A percentile compares a stretch with the other conserved stretches of the same genome.
Conservation (phyloP, 1,139 yeast genomes). For the Saccharomyces hybrid region DNA sequence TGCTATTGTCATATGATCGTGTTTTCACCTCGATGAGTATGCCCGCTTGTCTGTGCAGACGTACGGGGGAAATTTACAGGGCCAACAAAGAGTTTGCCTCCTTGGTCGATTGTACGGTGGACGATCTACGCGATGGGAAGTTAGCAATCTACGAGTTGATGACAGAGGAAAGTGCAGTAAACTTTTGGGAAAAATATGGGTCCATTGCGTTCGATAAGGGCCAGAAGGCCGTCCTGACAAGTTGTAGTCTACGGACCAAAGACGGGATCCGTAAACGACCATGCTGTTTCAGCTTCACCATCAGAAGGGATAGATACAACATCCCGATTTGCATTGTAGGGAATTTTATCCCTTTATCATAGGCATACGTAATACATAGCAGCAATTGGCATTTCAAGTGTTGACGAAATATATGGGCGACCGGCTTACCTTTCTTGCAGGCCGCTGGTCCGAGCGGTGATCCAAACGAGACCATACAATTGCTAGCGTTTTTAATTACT, state of each 20-base stretch:
- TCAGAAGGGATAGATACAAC: slow-evolving; percentile 84
- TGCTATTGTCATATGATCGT: slow-evolving; percentile 87
- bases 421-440: neutral
- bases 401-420: no score
- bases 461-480: neutral
- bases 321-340: slow-evolving; percentile 97
- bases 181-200: slow-evolving; percentile 96
- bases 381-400: neutral
- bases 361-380: slow-evolving; percentile 1
- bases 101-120: slow-evolving; percentile 84
- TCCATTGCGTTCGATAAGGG: slow-evolving; percentile 94
- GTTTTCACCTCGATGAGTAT: slow-evolving; percentile 97
- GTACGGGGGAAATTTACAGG: slow-evolving; percentile 92
- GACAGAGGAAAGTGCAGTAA: slow-evolving; percentile 97
- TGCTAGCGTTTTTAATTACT: neutral
- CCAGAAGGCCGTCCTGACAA: slow-evolving; percentile 88
- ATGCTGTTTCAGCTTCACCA: slow-evolving; percentile 92
- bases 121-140: slow-evolving; percentile 86
- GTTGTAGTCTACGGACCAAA: slow-evolving; percentile 77
- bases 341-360: slow-evolving; percentile 73
- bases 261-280: slow-evolving; percentile 77
- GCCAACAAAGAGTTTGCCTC: slow-evolving; percentile 97
- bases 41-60: slow-evolving; percentile 95
- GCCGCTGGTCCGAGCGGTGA: neutral
- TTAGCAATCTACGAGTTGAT: slow-evolving; percentile 87